phyloP scores from a whole-genome alignment of 805 yeast species.

The Maudiozyma serrabonitensis region DNA sequence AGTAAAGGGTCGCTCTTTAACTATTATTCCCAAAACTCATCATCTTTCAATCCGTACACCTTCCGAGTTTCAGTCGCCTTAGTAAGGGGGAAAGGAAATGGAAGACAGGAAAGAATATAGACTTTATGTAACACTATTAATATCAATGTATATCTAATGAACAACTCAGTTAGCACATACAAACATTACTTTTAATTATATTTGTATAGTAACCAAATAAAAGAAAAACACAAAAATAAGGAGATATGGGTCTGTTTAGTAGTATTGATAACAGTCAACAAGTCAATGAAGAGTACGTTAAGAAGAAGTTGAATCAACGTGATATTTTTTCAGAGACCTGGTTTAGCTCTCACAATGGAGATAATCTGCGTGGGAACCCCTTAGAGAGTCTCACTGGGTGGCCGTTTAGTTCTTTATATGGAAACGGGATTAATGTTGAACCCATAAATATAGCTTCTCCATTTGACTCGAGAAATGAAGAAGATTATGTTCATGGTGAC shows the following conservation, averaged over 20 bases:
- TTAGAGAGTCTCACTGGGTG: neutral
- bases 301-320: neutral
- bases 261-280: neutral
- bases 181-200: too few species aligned
- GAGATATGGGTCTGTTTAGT: conserved; percentile 2
- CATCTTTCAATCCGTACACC: conserved; percentile 1
- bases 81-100: too few species aligned
- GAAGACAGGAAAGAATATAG: too few species aligned
- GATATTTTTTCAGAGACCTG: neutral
- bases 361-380: neutral
- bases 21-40: too few species aligned
- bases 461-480: neutral
- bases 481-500: neutral
- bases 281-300: conserved; percentile 1
- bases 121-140: neutral
- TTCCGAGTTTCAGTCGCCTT: neutral
- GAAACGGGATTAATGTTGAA: neutral
- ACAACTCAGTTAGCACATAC: neutral
- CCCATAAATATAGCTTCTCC: neutral
- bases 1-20: neutral
- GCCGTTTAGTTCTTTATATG: neutral
- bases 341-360: neutral
- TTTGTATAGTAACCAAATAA: too few species aligned
- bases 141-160: neutral
- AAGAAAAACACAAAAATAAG: neutral